These are phyloP conservation scores for Nemophila menziesii DNA, from an alignment of 257 asterid genomes.

Conservation along the genomic window DNA sequence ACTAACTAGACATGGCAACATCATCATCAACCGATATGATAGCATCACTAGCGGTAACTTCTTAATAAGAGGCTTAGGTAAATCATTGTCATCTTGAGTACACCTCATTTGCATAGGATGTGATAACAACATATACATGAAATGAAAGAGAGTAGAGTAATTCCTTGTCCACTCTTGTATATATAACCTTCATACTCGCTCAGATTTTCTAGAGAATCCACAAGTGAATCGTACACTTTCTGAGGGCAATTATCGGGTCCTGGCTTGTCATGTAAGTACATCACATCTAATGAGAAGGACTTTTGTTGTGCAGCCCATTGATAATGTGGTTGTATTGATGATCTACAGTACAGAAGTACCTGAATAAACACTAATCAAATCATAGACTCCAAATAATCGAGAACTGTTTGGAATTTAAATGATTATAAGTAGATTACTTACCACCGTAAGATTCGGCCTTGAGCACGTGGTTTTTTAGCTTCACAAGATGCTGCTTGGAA, in stretches of 20 bases:
- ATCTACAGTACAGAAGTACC: slow-evolving; percentile 79
- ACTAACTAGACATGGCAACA: slow-evolving; percentile 31
- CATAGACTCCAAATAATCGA: no score
- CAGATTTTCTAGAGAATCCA: slow-evolving; percentile 73
- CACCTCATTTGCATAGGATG: slow-evolving; percentile 95
- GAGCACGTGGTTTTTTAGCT: no score
- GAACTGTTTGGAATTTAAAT: no score
- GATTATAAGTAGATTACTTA: slow-evolving; percentile 36
- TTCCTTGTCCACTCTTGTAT: slow-evolving; percentile 82
- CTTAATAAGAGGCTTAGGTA: slow-evolving; percentile 64
- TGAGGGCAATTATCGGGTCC: slow-evolving; percentile 94
- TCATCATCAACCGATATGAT: slow-evolving; percentile 41
- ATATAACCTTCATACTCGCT: slow-evolving; percentile 78
- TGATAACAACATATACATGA: slow-evolving; percentile 51
- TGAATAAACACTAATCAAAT: slow-evolving; percentile 18
- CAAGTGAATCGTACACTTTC: slow-evolving; percentile 69
- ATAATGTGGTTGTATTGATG: slow-evolving; percentile 54
- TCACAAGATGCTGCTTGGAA: no score
- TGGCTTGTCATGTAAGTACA: slow-evolving; percentile 92
- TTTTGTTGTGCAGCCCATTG: slow-evolving; percentile 53
- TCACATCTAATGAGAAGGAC: slow-evolving; percentile 73
- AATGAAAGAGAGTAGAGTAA: slow-evolving; percentile 59
- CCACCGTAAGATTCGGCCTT: slow-evolving; percentile 78
- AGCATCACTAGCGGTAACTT: slow-evolving; percentile 32
- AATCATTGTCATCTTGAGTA: slow-evolving; percentile 60